Evolutionary conservation across 768 basidiomycete species (phyloP), one percentile per base, ranked within the genome.

Genomic region (Grammothele lineata): DNA sequence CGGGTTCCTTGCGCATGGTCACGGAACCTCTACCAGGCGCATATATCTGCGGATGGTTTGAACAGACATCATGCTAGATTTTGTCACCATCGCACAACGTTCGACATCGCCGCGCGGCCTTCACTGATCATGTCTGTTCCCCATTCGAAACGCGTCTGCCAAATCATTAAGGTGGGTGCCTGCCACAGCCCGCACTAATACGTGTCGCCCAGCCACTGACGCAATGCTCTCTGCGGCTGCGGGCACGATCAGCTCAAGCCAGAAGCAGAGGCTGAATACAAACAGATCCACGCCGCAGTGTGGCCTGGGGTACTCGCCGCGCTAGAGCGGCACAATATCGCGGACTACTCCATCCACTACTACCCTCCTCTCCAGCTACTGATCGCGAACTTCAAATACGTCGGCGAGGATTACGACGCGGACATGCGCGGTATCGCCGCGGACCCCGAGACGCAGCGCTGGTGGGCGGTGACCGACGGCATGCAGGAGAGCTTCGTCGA

Each of bases 361-460:
- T 77, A 81, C 55, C 75, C 78, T 15, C 75, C 76, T 4, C 67
- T 81, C 21, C 71, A 72, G 24, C 73, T 91, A 34, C 74, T 91
- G n/a, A 76, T 89, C 51, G 86, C 86, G n/a, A 80, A 73, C 37
- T 85, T 90, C 73, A 85, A 85, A 57, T 89, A 89, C 57, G 78
- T 70, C 0, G 88, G 87, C 0, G 48, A 66, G 3, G 76, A 90
- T 54, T 87, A 77, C 32, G 78, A 75, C 34, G 67, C 52, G 12
- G 87, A 89, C 56, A 88, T 89, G 85, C 70, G 66, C 27, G 69
- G 60, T 18, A 72, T 87, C 23, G 81, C 73, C 3, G 76, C 77
- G 15, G 83, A 87, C 59, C 70, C 76, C 14, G 80, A 83, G 58
- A 90, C 86, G n/a, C 75, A 74, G 61, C 62, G 75, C 48, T 90